Base-by-base conservation (phyloP, 345 rosid species). In the Gossypium bickii region DNA sequence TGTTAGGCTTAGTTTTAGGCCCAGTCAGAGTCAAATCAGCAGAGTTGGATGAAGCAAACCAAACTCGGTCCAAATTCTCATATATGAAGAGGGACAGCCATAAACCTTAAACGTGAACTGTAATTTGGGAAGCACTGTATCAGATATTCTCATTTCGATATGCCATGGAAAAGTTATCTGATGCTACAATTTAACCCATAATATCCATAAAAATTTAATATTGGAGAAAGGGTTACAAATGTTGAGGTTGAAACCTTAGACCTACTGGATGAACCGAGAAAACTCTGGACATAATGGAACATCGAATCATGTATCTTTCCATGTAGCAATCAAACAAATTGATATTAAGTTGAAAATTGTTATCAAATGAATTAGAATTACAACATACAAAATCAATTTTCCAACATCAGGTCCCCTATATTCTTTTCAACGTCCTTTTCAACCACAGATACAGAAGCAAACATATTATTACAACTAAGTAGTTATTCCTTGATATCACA, bases 401-500 rank as follows among this genome's bases (percentile, higher is more conserved):
- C 52, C 52, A 48, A 48, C 17, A 48, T 6, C 12, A 48, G 52
- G 52, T 48, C 52, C 52, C 52, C 17, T 12, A 48, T 10, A 48
- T 48, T 48, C 52, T 48, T 48, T 48, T 48, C 52, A 12, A 10
- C 4, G 12, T 48, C 52, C 52, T 48, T 48, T 48, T 67, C 2
- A 44, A 66, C 24, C 59, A 69, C 20, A 8, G 9, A 68, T 68
- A 68, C 41, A 68, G 13, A 68, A 69, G 45, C 59, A 69, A 2
- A 16, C 59, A 49, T 69, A 25, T 48, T 67, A 13, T 47, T 49
- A 47, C 71, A 67, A 67, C 56, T 11, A 67, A 2, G 15, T 3
- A 12, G n/a, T 49, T 49, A 68, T 25, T 69, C 60, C 75, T 70
- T 29, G 43, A 15, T 59, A 43, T 48, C 62, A 67, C 51, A 70